Evolutionary conservation across 495 filamentous ascomycete genomes (phyloP).

Genomic region (Lasiosphaeria hispida): DNA sequence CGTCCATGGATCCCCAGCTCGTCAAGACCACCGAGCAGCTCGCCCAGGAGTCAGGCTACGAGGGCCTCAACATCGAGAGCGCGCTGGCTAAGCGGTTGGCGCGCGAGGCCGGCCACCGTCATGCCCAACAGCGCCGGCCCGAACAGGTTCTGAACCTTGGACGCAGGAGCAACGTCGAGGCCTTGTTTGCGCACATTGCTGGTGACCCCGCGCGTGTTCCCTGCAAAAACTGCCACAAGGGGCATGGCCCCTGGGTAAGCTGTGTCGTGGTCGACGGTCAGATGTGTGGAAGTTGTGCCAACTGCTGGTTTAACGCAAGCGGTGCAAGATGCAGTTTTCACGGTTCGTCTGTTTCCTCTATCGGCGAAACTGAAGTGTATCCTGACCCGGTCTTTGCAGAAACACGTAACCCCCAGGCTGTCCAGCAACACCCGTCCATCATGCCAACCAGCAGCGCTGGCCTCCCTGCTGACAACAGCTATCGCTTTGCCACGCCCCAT

Average conservation of each 20-base stretch:
- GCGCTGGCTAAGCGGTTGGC: constrained; percentile 47
- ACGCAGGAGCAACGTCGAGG: constrained; percentile 50
- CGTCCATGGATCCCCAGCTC: constrained; percentile 29
- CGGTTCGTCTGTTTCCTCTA: constrained; percentile 31
- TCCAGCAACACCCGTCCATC: constrained; percentile 19
- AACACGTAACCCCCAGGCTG: constrained; percentile 26
- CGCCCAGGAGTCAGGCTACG: constrained; percentile 42
- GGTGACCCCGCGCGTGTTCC: constrained; percentile 41
- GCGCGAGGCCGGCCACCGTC: constrained; percentile 42
- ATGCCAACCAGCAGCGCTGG: constrained; percentile 16
- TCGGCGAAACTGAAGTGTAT: neutral
- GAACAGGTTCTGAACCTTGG: constrained; percentile 45
- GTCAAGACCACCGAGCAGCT: constrained; percentile 40
- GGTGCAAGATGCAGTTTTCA: constrained; percentile 52
- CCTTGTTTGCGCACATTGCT: constrained; percentile 49
- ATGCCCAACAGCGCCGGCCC: constrained; percentile 44
- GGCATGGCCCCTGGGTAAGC: constrained; percentile 48
- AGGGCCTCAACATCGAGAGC: constrained; percentile 43
- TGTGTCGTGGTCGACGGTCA: constrained; percentile 50
- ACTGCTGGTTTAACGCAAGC: constrained; percentile 54
- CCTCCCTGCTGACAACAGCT: constrained; percentile 26
- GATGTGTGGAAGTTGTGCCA: constrained; percentile 52
- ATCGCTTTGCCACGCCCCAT: constrained; percentile 23
- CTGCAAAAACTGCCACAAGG: constrained; percentile 54
- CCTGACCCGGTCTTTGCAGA: constrained; percentile 14